Evolutionary conservation across 768 basidiomycete genomes (phyloP), one percentile per base, ranked within the genome.

Genomic region (Panus rudis): DNA sequence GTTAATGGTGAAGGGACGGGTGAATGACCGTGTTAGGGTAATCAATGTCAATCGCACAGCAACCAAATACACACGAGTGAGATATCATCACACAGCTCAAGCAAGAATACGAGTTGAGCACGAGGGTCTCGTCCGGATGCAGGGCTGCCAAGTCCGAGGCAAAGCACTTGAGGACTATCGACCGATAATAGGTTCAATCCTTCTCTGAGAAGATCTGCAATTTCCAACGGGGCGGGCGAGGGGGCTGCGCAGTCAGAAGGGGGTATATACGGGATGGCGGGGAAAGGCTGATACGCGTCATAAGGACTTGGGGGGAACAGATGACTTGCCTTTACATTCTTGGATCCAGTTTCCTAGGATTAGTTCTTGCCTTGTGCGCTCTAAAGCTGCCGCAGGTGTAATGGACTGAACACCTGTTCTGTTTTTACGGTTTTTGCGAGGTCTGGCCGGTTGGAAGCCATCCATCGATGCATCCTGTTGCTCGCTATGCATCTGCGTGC

Each of bases 131-230:
- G 65, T 37, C 82, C 86, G 31, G 66, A 56, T 14, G 70, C 64
- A n/a, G 85, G 84, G 58, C 81, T 83, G 39, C 85, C 85, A 22
- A 89, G 66, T 10, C 85, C 85, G 12, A 89, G 73, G 59, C 85
- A 88, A 31, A 89, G 56, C 35, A 83, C 64, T 24, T 58, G 37
- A 44, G 45, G 63, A 47, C 38, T 47, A 37, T 33, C 30, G 28
- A 41, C 46, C 39, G 52, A 41, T n/a, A 53, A 30, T 24, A 43
- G n/a, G 6, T 41, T 20, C 25, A 58, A 51, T 4, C 57, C 47
- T 24, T 57, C 53, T 27, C 49, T 52, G 27, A 62, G 46, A 38
- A 52, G 47, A 53, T 56, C 47, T 52, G 44, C 30, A 45, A 27
- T 20, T 43, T 19, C 26, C 8, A 28, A 31, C 23, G 34, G 31